Evolutionary conservation across 2,329 filamentous ascomycete species (phyloP), one percentile per base, ranked within the genome.

Genomic region (Pleoardoris graminearum): DNA sequence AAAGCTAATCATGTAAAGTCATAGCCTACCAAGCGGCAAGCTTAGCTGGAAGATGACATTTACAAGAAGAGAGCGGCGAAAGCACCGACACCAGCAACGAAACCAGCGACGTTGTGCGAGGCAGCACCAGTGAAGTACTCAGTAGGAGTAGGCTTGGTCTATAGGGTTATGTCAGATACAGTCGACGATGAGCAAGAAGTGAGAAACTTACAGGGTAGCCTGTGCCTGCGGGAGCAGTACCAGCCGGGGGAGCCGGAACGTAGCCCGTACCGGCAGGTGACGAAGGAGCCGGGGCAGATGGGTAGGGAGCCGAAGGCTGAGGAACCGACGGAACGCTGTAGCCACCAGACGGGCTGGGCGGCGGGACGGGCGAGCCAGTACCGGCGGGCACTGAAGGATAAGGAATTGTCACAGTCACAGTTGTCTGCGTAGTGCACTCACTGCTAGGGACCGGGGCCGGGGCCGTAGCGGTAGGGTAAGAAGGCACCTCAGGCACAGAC

Each of bases 51-150:
- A 60, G 50, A 68, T 71, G 70, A 71, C 68, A 54, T 73, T 73
- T 74, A 75, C 68, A 75, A 69, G 70, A 75, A 74, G 62, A 75
- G 62, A 69, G 72, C 72, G 56, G 72, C 72, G 63, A 75, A 64
- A 61, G 70, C 72, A 72, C 71, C 72, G 59, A 74, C 61, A 70
- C 70, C 72, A 47, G 71, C 72, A 59, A 73, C 66, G 63, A 72
- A 70, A 63, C 68, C 66, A 60, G 62, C 70, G 50, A 62, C 66
- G 66, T 72, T 68, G 60, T 70, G 51, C 60, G 59, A 65, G 55
- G 71, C 71, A 65, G 70, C 71, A 50, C 72, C 72, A 47, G 69
- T 70, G 71, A 72, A 75, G 36, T 47, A 42, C 58, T 66, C 54
- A 55, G 70, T 59, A 48, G 69, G 63, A 46, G 57, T 38, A 51